Conservation (phyloP, 176 grass and related monocot genomes). For the Sorghum bicolor region Sorghum_bicolor_NCBIv3 NC_012873.2:10379501-10380000, state of each 20-base stretch:
- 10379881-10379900: constrained; percentile 35
- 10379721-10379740: constrained; percentile 89
- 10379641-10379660: background rate
- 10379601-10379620: background rate
- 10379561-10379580: background rate
- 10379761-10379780: constrained; percentile 81
- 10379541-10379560: background rate
- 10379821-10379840: constrained; percentile 61
- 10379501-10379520: background rate
- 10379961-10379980: background rate
- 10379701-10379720: constrained; percentile 80
- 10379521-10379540: background rate
- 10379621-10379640: background rate
- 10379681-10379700: constrained; percentile 61
- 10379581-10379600: background rate
- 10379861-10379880: constrained; percentile 67
- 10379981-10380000: background rate
- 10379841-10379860: constrained; percentile 59
- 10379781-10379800: constrained; percentile 89
- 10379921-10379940: background rate
- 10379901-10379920: background rate
- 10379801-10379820: constrained; percentile 87
- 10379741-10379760: constrained; percentile 95
- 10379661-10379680: background rate
- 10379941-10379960: background rate